Evolutionary conservation across 2,329 filamentous ascomycete genomes (phyloP), one percentile per base, ranked within the genome.

Genomic region (Pseudogymnoascus verrucosus): DNA sequence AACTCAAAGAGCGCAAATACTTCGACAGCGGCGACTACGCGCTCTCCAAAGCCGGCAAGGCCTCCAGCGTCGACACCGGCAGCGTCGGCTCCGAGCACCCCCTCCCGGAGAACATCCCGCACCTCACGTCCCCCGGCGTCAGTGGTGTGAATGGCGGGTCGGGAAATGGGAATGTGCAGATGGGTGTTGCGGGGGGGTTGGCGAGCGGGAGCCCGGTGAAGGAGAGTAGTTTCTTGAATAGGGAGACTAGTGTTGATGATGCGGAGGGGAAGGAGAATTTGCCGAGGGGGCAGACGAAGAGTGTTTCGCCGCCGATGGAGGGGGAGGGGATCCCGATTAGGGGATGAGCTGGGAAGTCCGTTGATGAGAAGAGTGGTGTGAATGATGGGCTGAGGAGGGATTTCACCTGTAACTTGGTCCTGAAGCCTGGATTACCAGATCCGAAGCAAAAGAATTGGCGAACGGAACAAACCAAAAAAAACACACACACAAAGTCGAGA

Each of bases 1-100:
- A 98, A 76, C 86, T 98, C 75, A 97, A 97, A 84, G 95, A 98
- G 77, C 93, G 95, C 81, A 99, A 96, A 81, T 97, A 96, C 81
- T 97, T 97, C 78, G 92, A 97, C 81, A 95, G 90, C 65, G 93
- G 92, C 74, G 92, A 97, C 80, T 97, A 96, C 73, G 93, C 93
- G 74, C 90, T 96, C 79, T 93, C 90, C 77, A 96, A 97, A 82
- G 95, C 95, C 65, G 95, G 95, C 78, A 98, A 98, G 80, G 92
- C 91, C 76, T 90, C 93, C 73, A 90, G 95, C 74, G 89, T 95
- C 73, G 93, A 96, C 74, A 91, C 96, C 65, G 96, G 93, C 74
- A 89, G 89, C 73, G 91, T 99, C 73, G 95, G 95, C 72, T 93
- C 91, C 72, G 89, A 96, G 79, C 95, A 99, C 77, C 95, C 95